Base-by-base conservation (phyloP, 805 yeast genomes). In the Suhomyces kilbournensis region DNA sequence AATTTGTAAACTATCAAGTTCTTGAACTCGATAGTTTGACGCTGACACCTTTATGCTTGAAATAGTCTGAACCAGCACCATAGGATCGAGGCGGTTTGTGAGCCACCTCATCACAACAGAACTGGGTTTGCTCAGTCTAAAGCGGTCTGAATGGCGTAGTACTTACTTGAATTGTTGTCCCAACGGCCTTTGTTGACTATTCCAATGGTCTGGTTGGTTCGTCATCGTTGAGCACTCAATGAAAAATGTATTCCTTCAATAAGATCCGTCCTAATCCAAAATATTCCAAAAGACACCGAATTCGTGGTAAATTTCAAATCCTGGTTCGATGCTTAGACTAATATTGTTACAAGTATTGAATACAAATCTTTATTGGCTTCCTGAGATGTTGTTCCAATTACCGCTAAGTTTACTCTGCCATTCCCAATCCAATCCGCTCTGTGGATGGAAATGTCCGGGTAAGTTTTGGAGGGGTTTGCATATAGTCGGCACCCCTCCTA, bases 111-210 rank as follows among this genome's bases (percentile, higher is more conserved):
- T n/a, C n/a, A 8, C 35, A 6, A n/a, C 35, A 32, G n/a, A 32
- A n/a, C 17, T 32, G 7, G 4, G 35, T 6, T 10, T 7, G 17
- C n/a, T n/a, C 35, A 32, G 9, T 6, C 15, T 32, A n/a, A 32
- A n/a, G 12, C 17, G 17, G 17, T n/a, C 35, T 32, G 3, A 5
- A 14, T 32, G 9, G 35, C 5, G 17, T 32, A n/a, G 6, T 56
- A 72, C 77, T 60, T 73, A 74, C 79, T 71, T 74, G 63, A 70
- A 74, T 50, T 66, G 72, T 59, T 71, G 79, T 35, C 73, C 72
- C 48, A 74, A 61, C 5, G 78, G 76, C 51, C 75, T 69, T 55
- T 70, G 75, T 53, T 71, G 77, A 56, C 62, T 70, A 48, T 67
- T 67, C 77, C 79, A 74, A 55, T 72, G 75, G 53, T 73, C 77